Conservation (phyloP, 305 asterid genomes). For the Fraxinus albicans region DNA sequence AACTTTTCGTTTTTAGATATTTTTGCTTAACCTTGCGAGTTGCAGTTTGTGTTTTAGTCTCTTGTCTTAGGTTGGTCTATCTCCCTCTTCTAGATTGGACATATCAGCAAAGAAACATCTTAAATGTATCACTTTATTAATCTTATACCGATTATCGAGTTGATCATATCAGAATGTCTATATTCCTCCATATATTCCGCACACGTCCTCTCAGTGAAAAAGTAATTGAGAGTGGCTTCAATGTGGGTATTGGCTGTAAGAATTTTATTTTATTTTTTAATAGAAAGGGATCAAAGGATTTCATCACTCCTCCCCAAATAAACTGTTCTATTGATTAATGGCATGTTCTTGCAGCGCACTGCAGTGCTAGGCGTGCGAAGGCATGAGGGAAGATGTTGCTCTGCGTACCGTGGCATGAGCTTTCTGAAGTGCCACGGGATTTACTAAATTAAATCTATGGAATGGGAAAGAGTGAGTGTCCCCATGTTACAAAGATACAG, state of each 20-base stretch:
- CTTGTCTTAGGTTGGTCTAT: not conserved
- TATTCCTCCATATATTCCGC: not conserved
- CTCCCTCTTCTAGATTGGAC: not conserved
- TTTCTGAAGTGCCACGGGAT: not conserved
- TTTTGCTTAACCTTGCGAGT: not conserved
- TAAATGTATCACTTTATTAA: not conserved
- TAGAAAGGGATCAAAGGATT: not conserved
- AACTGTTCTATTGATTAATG: not conserved
- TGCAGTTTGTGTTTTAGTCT: not conserved
- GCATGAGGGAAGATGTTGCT: not conserved
- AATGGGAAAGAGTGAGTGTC: not conserved
- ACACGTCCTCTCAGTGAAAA: not conserved
- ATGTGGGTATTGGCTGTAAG: not conserved
- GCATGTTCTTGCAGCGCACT: not conserved
- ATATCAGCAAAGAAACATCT: not conserved
- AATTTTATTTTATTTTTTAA: too few species aligned
- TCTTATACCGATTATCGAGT: not conserved
- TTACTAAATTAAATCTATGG: not conserved
- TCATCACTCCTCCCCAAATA: not conserved
- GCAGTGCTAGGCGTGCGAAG: not conserved
- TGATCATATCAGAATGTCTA: not conserved
- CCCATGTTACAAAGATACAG: not conserved
- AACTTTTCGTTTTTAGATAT: not conserved
- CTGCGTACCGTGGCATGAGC: not conserved
- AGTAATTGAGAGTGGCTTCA: not conserved